These are phyloP conservation scores for Xylaria hypoxylon DNA, from an alignment of 2,329 filamentous ascomycete genomes.

Conservation along the genomic window DNA sequence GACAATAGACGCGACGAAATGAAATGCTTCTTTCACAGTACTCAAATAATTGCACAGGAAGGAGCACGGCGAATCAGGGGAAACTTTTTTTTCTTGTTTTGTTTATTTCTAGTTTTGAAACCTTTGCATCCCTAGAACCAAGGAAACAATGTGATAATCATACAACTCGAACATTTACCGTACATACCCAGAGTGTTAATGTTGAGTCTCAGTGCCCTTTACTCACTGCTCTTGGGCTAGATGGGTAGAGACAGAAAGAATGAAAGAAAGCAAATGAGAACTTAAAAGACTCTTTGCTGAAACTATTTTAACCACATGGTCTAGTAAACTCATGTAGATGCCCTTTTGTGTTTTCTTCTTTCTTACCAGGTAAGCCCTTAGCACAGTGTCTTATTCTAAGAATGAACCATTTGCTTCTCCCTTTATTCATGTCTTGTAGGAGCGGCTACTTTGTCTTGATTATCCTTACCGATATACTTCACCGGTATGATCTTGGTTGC, in stretches of 20 bases:
- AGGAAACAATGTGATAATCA: slow-evolving; percentile 1
- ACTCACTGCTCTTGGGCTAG: not conserved
- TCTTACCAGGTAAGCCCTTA: no score
- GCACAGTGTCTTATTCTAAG: not conserved
- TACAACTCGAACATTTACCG: not conserved
- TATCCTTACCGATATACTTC: not conserved
- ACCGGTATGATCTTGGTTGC: not conserved
- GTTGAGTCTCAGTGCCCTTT: not conserved
- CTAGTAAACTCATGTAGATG: no score
- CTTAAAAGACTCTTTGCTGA: not conserved
- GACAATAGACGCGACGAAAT: slow-evolving; percentile 22
- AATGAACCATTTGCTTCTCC: not conserved
- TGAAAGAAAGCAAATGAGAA: not conserved
- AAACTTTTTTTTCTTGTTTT: slow-evolving; percentile 7
- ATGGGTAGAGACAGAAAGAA: not conserved
- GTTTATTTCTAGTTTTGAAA: slow-evolving; percentile 2
- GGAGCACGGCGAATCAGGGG: slow-evolving; percentile 14
- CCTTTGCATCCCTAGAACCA: not conserved
- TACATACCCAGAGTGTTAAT: not conserved
- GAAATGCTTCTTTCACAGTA: not conserved
- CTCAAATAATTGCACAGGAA: slow-evolving; percentile 9
- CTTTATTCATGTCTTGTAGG: not conserved
- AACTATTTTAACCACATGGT: not conserved
- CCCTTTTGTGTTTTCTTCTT: no score
- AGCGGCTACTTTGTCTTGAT: not conserved